These are phyloP conservation scores for Apiospora pterosperma DNA, from an alignment of 2,329 filamentous ascomycete species.

Conservation along the genomic window DNA sequence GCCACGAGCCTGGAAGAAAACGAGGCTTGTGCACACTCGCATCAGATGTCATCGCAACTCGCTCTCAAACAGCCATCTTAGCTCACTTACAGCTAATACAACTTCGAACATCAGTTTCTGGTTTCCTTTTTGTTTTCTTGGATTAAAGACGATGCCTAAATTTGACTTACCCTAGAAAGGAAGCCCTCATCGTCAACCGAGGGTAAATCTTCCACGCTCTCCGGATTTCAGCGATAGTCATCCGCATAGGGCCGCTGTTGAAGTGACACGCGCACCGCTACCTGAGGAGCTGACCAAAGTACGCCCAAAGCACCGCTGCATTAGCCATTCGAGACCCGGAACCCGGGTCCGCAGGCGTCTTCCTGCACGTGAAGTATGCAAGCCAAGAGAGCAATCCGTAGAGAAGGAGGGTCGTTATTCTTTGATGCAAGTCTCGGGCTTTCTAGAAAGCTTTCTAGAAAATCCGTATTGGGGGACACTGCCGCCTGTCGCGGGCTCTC, in stretches of 20 bases:
- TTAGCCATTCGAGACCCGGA: conserved; percentile 29
- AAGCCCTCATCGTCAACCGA: conserved; percentile 35
- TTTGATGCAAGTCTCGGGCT: conserved; percentile 21
- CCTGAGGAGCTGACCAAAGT: conserved; percentile 27
- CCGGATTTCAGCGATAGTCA: conserved; percentile 15
- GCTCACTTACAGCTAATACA: conserved; percentile 15
- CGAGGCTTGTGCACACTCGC: not conserved
- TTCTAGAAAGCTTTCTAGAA: conserved; percentile 14
- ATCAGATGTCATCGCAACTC: not conserved
- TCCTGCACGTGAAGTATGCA: conserved; percentile 13
- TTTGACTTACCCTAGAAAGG: conserved; percentile 42
- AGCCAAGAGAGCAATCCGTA: not conserved
- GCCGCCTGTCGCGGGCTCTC: conserved; percentile 10
- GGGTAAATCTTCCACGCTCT: conserved; percentile 25
- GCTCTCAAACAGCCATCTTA: not conserved
- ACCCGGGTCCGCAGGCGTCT: conserved; percentile 31
- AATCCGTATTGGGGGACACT: conserved; percentile 25
- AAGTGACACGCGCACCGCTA: conserved; percentile 28
- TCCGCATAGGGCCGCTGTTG: conserved; percentile 26
- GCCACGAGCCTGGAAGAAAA: not conserved
- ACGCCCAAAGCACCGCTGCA: conserved; percentile 32
- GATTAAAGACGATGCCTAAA: conserved; percentile 40
- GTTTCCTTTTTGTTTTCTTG: conserved; percentile 30
- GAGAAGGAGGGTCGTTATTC: conserved; percentile 9
- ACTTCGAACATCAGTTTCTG: conserved; percentile 20